Conservation (phyloP, 352 stramenopile genomes). For the Phytophthora lateralis region DNA sequence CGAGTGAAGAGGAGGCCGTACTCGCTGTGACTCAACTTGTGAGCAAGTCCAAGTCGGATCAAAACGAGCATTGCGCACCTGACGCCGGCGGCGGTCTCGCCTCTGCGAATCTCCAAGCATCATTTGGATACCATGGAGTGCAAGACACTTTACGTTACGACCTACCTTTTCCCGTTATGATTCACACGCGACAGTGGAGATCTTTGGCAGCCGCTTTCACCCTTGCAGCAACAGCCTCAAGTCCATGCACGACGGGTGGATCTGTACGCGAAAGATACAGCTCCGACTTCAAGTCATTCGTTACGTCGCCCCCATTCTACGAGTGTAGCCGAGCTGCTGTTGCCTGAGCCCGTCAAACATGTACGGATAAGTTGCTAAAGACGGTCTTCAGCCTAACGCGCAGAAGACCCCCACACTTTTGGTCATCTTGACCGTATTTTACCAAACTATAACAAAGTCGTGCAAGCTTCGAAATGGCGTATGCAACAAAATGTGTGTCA, state of each 20-base stretch:
- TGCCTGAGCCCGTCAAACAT: no score
- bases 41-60: slow-evolving; percentile 8
- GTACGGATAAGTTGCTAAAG: no score
- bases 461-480: no score
- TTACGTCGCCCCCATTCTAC: slow-evolving; percentile 2
- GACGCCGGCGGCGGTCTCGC: neutral
- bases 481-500: no score
- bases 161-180: neutral
- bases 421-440: no score
- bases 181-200: neutral
- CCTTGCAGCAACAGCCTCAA: slow-evolving; percentile 5
- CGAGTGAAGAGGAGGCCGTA: neutral
- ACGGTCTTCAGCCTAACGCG: no score
- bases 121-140: neutral
- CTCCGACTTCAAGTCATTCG: slow-evolving; percentile 15
- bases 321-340: neutral
- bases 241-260: neutral
- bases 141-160: neutral
- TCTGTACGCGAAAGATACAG: slow-evolving; percentile 10
- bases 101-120: slow-evolving; percentile 6
- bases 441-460: no score
- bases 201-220: neutral
- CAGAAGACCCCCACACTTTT: no score
- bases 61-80: slow-evolving; percentile 1
- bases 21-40: no score